Evolutionary conservation across 495 filamentous ascomycete species (phyloP).

Genomic region (Tuber indicum): DNA sequence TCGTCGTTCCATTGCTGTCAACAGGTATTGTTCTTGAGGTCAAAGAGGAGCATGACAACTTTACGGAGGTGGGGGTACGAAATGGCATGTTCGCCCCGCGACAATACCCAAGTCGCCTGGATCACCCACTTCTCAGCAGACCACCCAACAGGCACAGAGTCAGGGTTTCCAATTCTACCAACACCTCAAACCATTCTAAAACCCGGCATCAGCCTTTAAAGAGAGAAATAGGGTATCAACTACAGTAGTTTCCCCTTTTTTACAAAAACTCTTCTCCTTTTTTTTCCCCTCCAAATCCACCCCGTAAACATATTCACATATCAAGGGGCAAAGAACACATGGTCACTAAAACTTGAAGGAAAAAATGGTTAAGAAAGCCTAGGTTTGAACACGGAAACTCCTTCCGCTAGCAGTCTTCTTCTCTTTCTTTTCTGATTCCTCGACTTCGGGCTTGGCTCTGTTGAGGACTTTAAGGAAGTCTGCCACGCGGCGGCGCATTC

Average conservation of each 20-base stretch:
- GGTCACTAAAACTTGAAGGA: background rate
- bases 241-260: background rate
- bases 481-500: conserved; percentile 93
- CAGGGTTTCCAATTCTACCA: background rate
- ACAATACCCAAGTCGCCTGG: background rate
- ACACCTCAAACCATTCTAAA: background rate
- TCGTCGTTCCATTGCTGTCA: too few relatives aligned
- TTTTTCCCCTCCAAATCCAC: background rate
- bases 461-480: conserved; percentile 92
- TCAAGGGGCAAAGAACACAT: background rate
- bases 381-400: conserved; percentile 71
- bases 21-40: too few relatives aligned
- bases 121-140: background rate
- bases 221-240: background rate
- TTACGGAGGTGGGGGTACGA: background rate
- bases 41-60: too few relatives aligned
- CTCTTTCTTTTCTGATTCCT: conserved; percentile 92
- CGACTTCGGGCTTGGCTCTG: conserved; percentile 75
- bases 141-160: background rate
- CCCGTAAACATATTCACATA: background rate
- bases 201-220: background rate
- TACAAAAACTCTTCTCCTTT: background rate
- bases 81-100: background rate
- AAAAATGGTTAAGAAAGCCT: conserved; percentile 1
- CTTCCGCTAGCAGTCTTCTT: conserved; percentile 95